Conservation (phyloP, 148 eudicot species). For the Cornus controversa region DNA sequence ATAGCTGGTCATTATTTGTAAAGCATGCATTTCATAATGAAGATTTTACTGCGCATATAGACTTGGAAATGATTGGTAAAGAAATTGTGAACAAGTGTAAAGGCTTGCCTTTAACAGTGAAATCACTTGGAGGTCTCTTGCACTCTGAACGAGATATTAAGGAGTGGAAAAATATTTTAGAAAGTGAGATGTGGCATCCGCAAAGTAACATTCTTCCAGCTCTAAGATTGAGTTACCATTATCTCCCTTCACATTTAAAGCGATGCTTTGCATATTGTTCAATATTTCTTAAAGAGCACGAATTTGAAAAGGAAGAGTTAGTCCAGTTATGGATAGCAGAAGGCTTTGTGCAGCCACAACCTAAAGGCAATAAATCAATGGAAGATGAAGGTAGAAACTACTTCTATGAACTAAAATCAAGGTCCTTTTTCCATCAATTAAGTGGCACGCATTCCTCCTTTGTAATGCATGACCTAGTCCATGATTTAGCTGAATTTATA, state of each 20-base stretch:
- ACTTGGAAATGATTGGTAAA: slow-evolving; percentile 4
- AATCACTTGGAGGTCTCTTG: slow-evolving; percentile 22
- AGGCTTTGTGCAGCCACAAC: neutral
- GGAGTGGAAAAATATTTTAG: slow-evolving; percentile 6
- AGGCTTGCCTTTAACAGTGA: slow-evolving; percentile 29
- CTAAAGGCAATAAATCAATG: neutral
- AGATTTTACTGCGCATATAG: neutral
- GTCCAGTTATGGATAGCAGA: slow-evolving; percentile 26
- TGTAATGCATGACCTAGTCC: neutral
- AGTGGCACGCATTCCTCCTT: neutral
- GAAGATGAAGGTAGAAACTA: neutral
- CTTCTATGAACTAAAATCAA: neutral
- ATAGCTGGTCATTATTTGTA: neutral
- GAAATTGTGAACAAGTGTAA: slow-evolving; percentile 18
- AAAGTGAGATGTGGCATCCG: no score
- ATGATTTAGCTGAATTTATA: neutral
- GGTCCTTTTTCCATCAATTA: neutral
- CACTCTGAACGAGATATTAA: slow-evolving; percentile 1
- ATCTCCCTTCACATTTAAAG: slow-evolving; percentile 27
- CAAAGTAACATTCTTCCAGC: slow-evolving; percentile 8
- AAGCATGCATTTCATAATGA: neutral
- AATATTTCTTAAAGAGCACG: slow-evolving; percentile 23
- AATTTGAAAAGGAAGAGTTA: slow-evolving; percentile 18
- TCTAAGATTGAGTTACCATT: slow-evolving; percentile 22
- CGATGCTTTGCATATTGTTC: slow-evolving; percentile 26